Base-by-base conservation (phyloP, 495 filamentous ascomycete genomes). In the Hamigera avellanea region DNA sequence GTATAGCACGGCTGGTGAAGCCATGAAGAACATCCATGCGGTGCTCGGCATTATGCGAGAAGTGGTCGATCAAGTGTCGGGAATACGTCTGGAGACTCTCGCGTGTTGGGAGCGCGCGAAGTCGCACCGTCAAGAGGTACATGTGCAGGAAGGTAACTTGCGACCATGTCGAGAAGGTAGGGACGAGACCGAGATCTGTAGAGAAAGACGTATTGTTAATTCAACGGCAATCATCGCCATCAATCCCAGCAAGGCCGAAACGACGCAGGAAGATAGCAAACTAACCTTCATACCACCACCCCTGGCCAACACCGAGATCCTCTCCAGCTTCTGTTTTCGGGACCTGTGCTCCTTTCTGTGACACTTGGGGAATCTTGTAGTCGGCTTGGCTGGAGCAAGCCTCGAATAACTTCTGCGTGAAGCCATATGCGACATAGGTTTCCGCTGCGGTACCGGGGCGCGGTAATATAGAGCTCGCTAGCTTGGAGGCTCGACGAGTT, bases 71-170 rank as follows among this genome's bases (percentile, higher is more conserved):
- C 26, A 83, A 66, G 50, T 86, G 78, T 41, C 83, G 83, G 36
- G 80, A 76, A 67, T 81, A 86, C 8, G 67, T 64, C 34, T 63
- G 64, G 26, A 67, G 43, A 18, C 67, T 70, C 14, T 78, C 68
- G n/a, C 57, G 59, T 2, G 67, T 54, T 14, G 81, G 81, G 40
- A 91, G 72, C 41, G 69, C 70, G 33, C 91, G 83, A 32, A 95
- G 63, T 28, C 89, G 81, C n/a, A 82, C 80, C n/a, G 81, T 80
- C 27, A 95, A 58, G 34, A 94, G 72, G 66, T 93, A 95, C 77
- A 96, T 82, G 64, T 98, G 87, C 10, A 96, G 72, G 65, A 96
- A 86, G 14, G 87, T 88, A 27, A 96, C 76, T 53, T 95, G 91
- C 6, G 93, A 80, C 93, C 91, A 98, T 32, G 83, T 88, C 40